A percentile compares a stretch with the other conserved stretches of the same genome.
Conservation (phyloP, 352 stramenopile species). For the Phytopythium kandeliae region DNA sequence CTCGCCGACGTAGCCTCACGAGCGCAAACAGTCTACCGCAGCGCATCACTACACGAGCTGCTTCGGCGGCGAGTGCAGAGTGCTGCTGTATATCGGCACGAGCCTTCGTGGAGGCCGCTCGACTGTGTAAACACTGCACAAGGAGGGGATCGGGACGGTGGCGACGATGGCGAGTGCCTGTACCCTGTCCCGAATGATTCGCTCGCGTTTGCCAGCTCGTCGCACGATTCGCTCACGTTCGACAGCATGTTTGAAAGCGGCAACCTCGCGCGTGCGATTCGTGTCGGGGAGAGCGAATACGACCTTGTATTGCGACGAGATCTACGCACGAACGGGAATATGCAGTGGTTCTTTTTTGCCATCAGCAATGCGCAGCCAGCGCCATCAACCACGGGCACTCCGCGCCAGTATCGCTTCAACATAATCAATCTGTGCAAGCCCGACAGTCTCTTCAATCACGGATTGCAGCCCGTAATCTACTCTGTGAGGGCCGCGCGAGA, state of each 20-base stretch:
- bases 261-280: conserved; percentile 84
- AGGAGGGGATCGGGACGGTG: not conserved
- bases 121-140: no score
- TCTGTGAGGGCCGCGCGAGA: conserved; percentile 55
- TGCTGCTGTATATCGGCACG: not conserved
- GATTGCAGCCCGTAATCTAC: conserved; percentile 89
- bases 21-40: conserved; percentile 54
- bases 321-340: conserved; percentile 76
- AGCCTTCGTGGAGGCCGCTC: not conserved
- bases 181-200: conserved; percentile 35
- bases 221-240: conserved; percentile 59
- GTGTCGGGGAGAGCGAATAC: conserved; percentile 84
- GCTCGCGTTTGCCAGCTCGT: conserved; percentile 10
- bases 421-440: conserved; percentile 93
- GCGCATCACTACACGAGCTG: conserved; percentile 22
- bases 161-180: conserved; percentile 7
- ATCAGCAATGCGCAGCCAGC: conserved; percentile 62
- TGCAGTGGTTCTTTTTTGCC: conserved; percentile 95
- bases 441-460: conserved; percentile 89
- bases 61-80: conserved; percentile 6
- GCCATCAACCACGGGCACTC: not conserved
- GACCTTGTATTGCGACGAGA: conserved; percentile 87
- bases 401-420: conserved; percentile 80
- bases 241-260: conserved; percentile 92
- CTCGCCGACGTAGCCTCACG: conserved; percentile 21